Percentiles rank a stretch among this genome's conserved stretches.
Evolutionary conservation across 805 yeast species (phyloP).

Genomic region (Candida argentea): DNA sequence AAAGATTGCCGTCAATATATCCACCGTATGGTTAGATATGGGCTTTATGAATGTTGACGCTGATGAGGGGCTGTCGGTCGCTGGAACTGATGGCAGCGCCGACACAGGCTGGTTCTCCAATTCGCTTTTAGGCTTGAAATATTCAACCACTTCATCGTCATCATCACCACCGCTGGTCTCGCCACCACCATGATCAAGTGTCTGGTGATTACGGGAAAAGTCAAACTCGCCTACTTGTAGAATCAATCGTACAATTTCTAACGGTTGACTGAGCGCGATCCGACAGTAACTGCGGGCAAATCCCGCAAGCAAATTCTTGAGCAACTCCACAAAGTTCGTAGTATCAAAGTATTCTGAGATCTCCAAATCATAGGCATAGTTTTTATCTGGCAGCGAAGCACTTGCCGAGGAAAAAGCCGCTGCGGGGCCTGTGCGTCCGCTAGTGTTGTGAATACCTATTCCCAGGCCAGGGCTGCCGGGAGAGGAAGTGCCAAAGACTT

Average conservation of each 20-base stretch:
- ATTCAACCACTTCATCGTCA: conserved; percentile 23
- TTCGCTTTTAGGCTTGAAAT: conserved; percentile 19
- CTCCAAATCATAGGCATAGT: conserved; percentile 48
- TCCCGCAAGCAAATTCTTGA: conserved; percentile 47
- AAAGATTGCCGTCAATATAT: conserved; percentile 51
- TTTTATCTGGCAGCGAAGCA: conserved; percentile 27
- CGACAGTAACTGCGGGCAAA: conserved; percentile 61
- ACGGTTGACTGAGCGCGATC: conserved; percentile 72
- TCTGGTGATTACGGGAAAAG: conserved; percentile 4
- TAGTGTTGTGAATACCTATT: conserved; percentile 8
- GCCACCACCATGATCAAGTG: background rate
- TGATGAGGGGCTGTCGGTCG: conserved; percentile 7
- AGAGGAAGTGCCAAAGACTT: conserved; percentile 7
- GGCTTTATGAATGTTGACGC: no score
- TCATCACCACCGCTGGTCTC: conserved; percentile 1
- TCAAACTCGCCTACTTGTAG: conserved; percentile 70
- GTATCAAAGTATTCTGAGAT: conserved; percentile 56
- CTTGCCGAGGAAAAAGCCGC: background rate
- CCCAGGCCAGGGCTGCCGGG: conserved; percentile 8
- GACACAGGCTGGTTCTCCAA: background rate
- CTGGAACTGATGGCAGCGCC: conserved; percentile 1
- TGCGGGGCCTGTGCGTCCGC: conserved; percentile 3
- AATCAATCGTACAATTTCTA: conserved; percentile 70
- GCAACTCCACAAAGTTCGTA: conserved; percentile 44
- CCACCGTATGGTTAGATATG: conserved; percentile 49